Percentiles rank a stretch among this genome's conserved stretches.
Conservation (phyloP, 1,284 basidiomycete species). For the Lignosus rhinocerotis region DNA sequence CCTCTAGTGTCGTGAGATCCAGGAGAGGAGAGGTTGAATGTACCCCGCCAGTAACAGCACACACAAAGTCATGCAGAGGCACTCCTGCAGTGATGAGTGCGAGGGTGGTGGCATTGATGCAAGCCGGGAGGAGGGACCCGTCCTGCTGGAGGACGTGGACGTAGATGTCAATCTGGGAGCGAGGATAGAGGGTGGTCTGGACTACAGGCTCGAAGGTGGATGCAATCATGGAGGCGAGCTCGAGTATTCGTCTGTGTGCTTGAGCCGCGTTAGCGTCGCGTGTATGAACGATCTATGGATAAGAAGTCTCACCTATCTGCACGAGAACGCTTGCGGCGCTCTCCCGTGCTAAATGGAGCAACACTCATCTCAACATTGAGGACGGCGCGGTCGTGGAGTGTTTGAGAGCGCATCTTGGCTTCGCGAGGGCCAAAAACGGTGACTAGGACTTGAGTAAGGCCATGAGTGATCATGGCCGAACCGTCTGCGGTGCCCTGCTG, state of each 20-base stretch:
- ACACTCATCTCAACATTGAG: slow-evolving; percentile 86
- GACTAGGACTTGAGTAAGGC: slow-evolving; percentile 85
- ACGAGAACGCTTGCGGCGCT: slow-evolving; percentile 72
- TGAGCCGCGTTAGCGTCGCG: slow-evolving; percentile 9
- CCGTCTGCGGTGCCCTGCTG: slow-evolving; percentile 84
- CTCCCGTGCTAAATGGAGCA: slow-evolving; percentile 83
- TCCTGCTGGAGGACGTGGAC: slow-evolving; percentile 93
- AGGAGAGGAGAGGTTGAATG: slow-evolving; percentile 78
- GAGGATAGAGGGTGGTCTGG: slow-evolving; percentile 88
- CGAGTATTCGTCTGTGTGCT: slow-evolving; percentile 75
- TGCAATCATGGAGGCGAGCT: slow-evolving; percentile 85
- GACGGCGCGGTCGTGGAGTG: slow-evolving; percentile 79
- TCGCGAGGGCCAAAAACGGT: slow-evolving; percentile 93
- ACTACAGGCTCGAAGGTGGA: slow-evolving; percentile 96
- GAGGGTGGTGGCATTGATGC: slow-evolving; percentile 93
- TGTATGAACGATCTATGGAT: slow-evolving; percentile 1
- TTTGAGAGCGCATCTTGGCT: slow-evolving; percentile 73
- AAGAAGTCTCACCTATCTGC: slow-evolving; percentile 80
- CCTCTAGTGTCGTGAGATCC: slow-evolving; percentile 87
- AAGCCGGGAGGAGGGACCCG: slow-evolving; percentile 89
- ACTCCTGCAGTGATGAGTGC: slow-evolving; percentile 91
- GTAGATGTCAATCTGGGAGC: slow-evolving; percentile 92
- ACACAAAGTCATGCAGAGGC: slow-evolving; percentile 88
- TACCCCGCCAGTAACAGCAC: slow-evolving; percentile 81
- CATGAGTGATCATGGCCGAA: slow-evolving; percentile 82